These are phyloP conservation scores for Rhynchosporium secalis DNA, from an alignment of 2,329 filamentous ascomycete species.

Conservation along the genomic window DNA sequence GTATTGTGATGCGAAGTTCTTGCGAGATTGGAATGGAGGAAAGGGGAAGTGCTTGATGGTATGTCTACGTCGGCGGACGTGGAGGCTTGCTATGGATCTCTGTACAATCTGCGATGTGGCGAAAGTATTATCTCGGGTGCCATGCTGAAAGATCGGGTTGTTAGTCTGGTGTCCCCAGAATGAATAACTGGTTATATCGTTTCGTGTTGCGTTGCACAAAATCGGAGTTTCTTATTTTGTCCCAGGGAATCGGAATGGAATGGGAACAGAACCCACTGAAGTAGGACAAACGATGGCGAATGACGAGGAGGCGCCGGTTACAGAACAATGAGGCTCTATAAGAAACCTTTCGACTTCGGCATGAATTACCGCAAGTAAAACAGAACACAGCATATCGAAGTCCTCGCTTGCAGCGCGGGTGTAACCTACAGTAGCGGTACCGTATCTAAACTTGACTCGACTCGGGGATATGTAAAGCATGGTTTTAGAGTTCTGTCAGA, in stretches of 20 bases:
- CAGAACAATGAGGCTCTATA: slow-evolving; percentile 5
- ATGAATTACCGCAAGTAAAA: not conserved
- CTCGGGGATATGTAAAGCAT: too few relatives aligned
- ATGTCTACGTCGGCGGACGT: too few relatives aligned
- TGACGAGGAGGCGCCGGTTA: not conserved
- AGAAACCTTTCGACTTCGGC: not conserved
- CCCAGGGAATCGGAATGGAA: not conserved
- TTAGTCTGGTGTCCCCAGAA: too few relatives aligned
- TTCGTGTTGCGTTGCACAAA: not conserved
- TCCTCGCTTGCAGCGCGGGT: not conserved
- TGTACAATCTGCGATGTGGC: too few relatives aligned
- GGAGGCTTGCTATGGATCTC: too few relatives aligned
- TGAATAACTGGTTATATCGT: too few relatives aligned
- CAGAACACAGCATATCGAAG: not conserved
- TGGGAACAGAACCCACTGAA: too few relatives aligned
- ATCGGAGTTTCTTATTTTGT: not conserved
- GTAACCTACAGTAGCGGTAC: not conserved
- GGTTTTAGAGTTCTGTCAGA: too few relatives aligned
- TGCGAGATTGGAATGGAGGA: not conserved
- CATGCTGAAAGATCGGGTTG: too few relatives aligned
- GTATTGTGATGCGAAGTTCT: not conserved
- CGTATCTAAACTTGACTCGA: not conserved
- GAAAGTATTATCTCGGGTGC: too few relatives aligned
- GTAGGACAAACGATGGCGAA: not conserved
- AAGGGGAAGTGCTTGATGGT: not conserved